Percentiles rank a stretch among this genome's conserved stretches.
Conservation (phyloP, 768 basidiomycete species). For the Termitomyces sp. region DNA sequence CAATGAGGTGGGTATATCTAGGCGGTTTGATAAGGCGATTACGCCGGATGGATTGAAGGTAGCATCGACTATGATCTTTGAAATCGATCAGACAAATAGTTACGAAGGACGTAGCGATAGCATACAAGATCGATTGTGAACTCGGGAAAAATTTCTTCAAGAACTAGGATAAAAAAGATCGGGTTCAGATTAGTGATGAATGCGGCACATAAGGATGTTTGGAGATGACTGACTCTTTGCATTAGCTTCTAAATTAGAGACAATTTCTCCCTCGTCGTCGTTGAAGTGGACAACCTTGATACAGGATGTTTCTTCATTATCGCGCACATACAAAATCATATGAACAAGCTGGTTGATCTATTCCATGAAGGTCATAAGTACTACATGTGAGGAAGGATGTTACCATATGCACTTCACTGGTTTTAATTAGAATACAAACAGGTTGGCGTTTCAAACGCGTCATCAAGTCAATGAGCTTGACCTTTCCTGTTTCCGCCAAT, state of each 20-base stretch:
- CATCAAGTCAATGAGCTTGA: conserved; percentile 40
- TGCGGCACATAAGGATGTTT: too few species aligned
- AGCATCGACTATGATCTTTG: conserved; percentile 42
- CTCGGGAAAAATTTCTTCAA: conserved; percentile 62
- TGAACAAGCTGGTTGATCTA: conserved; percentile 66
- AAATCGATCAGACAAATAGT: background rate
- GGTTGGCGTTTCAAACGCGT: conserved; percentile 44
- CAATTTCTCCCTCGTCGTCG: conserved; percentile 41
- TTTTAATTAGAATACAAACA: conserved; percentile 57
- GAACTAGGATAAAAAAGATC: conserved; percentile 25
- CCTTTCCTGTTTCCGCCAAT: conserved; percentile 37
- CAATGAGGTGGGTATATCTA: conserved; percentile 48
- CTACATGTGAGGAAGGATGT: background rate
- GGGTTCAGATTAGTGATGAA: too few species aligned
- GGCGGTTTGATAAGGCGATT: conserved; percentile 42
- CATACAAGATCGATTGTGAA: conserved; percentile 59
- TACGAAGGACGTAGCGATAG: background rate
- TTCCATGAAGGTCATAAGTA: background rate
- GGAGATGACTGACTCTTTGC: too few species aligned
- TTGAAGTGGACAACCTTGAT: conserved; percentile 69
- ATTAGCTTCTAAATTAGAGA: too few species aligned
- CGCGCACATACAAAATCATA: conserved; percentile 60
- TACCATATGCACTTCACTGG: conserved; percentile 49
- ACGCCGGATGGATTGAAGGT: conserved; percentile 42
- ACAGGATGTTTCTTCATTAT: conserved; percentile 67